These are phyloP conservation scores for Solanum arcanum DNA, from an alignment of 257 asterid species.

Conservation along the genomic window DNA sequence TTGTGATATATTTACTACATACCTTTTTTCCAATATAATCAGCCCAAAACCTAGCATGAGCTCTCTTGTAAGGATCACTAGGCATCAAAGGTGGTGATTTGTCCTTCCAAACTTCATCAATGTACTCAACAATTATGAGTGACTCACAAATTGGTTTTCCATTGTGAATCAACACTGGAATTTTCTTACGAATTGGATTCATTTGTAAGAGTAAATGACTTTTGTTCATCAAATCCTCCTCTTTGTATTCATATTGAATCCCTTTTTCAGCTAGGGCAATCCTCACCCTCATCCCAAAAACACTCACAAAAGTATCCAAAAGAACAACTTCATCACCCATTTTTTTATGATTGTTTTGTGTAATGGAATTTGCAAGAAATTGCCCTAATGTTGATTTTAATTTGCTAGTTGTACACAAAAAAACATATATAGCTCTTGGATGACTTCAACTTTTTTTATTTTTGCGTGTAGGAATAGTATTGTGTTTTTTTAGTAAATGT, in stretches of 20 bases:
- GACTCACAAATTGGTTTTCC: slow-evolving; percentile 15
- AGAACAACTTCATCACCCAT: slow-evolving; percentile 10
- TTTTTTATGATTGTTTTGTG: no score
- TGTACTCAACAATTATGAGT: slow-evolving; percentile 12
- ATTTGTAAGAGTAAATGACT: slow-evolving; percentile 15
- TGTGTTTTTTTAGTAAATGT: no score
- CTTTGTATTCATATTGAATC: slow-evolving; percentile 5
- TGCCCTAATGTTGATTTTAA: no score
- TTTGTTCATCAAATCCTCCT: slow-evolving; percentile 2
- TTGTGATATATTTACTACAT: background rate
- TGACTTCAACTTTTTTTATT: no score
- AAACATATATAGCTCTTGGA: no score
- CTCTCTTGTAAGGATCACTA: slow-evolving; percentile 16
- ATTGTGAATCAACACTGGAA: slow-evolving; percentile 28
- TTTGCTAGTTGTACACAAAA: no score
- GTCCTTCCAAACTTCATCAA: slow-evolving; percentile 22
- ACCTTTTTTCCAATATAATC: slow-evolving; percentile 21
- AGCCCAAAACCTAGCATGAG: slow-evolving; percentile 29
- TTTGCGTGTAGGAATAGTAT: no score
- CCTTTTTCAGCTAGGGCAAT: slow-evolving; percentile 18
- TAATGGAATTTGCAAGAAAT: no score
- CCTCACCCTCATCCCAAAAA: slow-evolving; percentile 19
- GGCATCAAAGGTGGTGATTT: slow-evolving; percentile 8
- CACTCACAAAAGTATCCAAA: slow-evolving; percentile 9
- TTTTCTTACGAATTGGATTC: slow-evolving; percentile 23